Evolutionary conservation across 1,284 basidiomycete genomes (phyloP), one percentile per base, ranked within the genome.

Genomic region (Leccinum fallax): DNA sequence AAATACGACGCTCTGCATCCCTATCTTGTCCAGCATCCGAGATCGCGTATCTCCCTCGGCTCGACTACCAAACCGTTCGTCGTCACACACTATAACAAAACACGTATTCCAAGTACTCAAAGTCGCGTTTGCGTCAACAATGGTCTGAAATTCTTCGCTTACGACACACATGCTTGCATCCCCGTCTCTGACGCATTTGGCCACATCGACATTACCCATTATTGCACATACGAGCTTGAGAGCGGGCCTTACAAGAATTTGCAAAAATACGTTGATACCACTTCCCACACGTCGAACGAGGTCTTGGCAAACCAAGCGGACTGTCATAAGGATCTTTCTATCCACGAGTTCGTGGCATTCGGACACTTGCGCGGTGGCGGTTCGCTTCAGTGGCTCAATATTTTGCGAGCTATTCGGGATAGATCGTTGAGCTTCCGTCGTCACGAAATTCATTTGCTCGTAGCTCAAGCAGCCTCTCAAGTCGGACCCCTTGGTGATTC

Each of bases 351-450:
- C 48, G 67, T 78, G 7, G 73, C 79, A 0, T 84, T 81, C 60
- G 77, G 78, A 0, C 69, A 71, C 36, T 61, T 85, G 32, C 80
- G 83, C 4, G 74, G 79, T 36, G 82, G 83, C 2, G 63, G 70
- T 5, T 67, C 66, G 1, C 63, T 84, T 0, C 83, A 85, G 53
- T 85, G 83, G 83, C 64, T 80, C 48, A 85, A 84, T 60, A 78
- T 85, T 15, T 66, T 76, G 6, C 72, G 78, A 24, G 81, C 80
- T 62, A 62, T 84, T 15, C 69, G 71, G 10, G 72, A 74, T 13
- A 71, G 74, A 34, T 63, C 64, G 1, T 65, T 85, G 36, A 76
- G 71, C 0, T 79, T 83, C 55, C 66, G 70, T 26, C 63, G 69
- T 2, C 69, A 74, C 4, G 80, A 77, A 26, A 81, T 84, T 0